Evolutionary conservation across 2,329 filamentous ascomycete genomes (phyloP).

Genomic region (Beauveria sp.): DNA sequence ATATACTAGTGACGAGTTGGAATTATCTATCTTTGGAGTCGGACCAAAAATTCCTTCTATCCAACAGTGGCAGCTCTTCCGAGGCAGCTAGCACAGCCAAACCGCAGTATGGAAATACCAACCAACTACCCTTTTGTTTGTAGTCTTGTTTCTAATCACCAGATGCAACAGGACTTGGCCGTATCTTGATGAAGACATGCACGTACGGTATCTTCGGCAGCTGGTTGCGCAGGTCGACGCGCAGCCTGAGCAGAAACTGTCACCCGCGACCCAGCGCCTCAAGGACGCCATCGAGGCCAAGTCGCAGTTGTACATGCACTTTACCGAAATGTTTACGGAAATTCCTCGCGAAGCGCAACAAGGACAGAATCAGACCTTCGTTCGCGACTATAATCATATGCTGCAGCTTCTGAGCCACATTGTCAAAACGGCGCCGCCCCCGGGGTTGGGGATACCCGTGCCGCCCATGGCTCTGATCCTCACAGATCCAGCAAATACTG

Average conservation of each 20-base stretch:
- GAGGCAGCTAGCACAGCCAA: no score
- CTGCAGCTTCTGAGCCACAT: conserved; percentile 3
- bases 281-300: conserved; percentile 4
- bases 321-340: conserved; percentile 8
- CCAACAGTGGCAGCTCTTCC: background rate
- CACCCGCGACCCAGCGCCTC: background rate
- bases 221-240: background rate
- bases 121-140: no score
- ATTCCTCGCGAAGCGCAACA: background rate
- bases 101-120: background rate
- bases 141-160: background rate
- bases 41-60: background rate
- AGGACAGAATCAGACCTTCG: background rate
- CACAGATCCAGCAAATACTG: conserved; percentile 46
- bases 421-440: conserved; percentile 25
- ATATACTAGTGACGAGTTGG: background rate
- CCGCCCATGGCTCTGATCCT: background rate
- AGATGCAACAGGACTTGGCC: background rate
- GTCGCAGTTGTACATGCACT: conserved; percentile 9
- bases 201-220: background rate
- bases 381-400: conserved; percentile 5
- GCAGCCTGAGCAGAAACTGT: background rate
- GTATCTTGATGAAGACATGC: background rate
- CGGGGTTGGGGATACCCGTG: conserved; percentile 14
- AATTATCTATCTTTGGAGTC: background rate